A percentile compares a stretch with the other conserved stretches of the same genome.
Evolutionary conservation across 495 filamentous ascomycete genomes (phyloP).

Genomic region (Daldinia grandis): DNA sequence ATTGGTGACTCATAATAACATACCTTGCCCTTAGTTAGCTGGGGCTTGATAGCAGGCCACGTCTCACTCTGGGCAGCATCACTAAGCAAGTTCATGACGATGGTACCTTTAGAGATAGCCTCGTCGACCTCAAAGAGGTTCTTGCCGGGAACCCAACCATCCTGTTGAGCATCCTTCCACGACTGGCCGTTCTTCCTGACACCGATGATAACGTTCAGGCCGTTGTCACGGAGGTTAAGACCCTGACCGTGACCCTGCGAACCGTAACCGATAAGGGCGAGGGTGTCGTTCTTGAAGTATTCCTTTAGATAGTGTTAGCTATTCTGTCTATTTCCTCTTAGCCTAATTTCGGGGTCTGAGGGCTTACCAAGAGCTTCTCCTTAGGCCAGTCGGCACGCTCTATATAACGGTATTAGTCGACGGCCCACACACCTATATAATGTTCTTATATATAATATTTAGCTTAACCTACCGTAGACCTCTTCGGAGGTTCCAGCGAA

Average conservation of each 20-base stretch:
- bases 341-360: slow-evolving; percentile 11
- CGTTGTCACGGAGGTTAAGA: slow-evolving; percentile 98
- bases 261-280: slow-evolving; percentile 98
- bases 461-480: slow-evolving; percentile 76
- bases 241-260: slow-evolving; percentile 98
- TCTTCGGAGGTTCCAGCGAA: slow-evolving; percentile 93
- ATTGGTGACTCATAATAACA: slow-evolving; percentile 36
- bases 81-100: slow-evolving; percentile 98
- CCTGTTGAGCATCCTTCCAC: slow-evolving; percentile 95
- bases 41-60: slow-evolving; percentile 97
- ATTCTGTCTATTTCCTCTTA: slow-evolving; percentile 1
- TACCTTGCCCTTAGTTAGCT: slow-evolving; percentile 97
- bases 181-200: slow-evolving; percentile 97
- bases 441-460: background rate
- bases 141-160: slow-evolving; percentile 97
- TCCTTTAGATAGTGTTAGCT: slow-evolving; percentile 64
- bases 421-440: slow-evolving; percentile 10
- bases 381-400: slow-evolving; percentile 98
- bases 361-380: slow-evolving; percentile 90
- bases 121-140: slow-evolving; percentile 98
- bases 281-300: slow-evolving; percentile 99
- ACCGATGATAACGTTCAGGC: slow-evolving; percentile 97
- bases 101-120: slow-evolving; percentile 90
- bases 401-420: slow-evolving; percentile 46
- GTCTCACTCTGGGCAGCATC: slow-evolving; percentile 98